Base-by-base conservation (phyloP, 2,329 filamentous ascomycete genomes). In the Fusarium sp. region DNA sequence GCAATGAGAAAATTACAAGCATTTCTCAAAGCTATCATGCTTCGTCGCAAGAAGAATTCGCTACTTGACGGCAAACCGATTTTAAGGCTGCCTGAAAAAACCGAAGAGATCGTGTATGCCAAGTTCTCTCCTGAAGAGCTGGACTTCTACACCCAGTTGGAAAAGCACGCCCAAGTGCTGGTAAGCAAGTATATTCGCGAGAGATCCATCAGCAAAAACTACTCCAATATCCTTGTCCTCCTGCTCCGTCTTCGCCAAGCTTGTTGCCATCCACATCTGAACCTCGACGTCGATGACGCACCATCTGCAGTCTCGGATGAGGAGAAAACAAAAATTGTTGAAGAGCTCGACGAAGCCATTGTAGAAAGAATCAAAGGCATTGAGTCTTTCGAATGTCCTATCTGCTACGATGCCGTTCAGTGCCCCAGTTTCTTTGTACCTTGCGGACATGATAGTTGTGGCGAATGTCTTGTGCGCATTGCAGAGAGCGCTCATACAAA, bases 191-290 rank as follows among this genome's bases (percentile, higher is more conserved):
- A 93, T 72, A 83, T 97, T 20, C 86, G 88, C 27, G 85, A 86
- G 20, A 89, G 89, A 5, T 90, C 89, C 1, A 84, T 96, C 80
- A 90, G 85, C 84, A 85, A 78, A 83, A 85, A 77, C 61, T 97
- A 97, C 76, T 91, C 91, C 10, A 91, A 91, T 70, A 90, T 97
- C 45, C 83, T 98, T 23, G 91, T 97, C 11, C 84, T 97, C 20
- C 84, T 97, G 9, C 87, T 97, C 11, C 90, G 94, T 23, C 86
- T 97, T 72, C 89, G 94, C 9, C 94, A 97, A 79, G 89, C 93
- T 71, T 86, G 83, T 73, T 80, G 82, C 70, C 71, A 79, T 46
- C 73, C 76, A 7, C 73, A 74, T 59, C 67, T 79, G 11, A 78
- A 76, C 51, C 57, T 77, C 2, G 77, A 78, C 62, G 76, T 80